Percentiles rank a stretch among this genome's conserved stretches.
phyloP scores from a whole-genome alignment of 352 stramenopile species.

The Globisporangium spinosum region DNA sequence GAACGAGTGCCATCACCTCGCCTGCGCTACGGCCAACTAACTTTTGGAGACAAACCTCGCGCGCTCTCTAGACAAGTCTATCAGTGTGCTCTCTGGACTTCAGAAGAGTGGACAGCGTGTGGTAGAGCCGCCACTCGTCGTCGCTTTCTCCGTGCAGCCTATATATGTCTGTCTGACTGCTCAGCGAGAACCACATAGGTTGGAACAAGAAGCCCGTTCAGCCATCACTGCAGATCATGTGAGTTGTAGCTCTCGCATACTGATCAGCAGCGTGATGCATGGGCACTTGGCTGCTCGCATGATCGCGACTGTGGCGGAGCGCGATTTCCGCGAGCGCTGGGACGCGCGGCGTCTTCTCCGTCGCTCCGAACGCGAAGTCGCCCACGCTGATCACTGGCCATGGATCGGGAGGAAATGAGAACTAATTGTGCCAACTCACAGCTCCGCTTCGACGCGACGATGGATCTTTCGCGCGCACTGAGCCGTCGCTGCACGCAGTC shows the following conservation, averaged over 20 bases:
- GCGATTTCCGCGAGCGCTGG: conserved; percentile 33
- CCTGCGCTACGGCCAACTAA: no score
- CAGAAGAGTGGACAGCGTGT: no score
- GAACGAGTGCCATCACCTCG: no score
- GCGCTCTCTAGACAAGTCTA: no score
- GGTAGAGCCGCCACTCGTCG: no score
- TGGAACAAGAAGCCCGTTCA: no score
- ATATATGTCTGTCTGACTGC: no score
- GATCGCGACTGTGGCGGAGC: conserved; percentile 1
- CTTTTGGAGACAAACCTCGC: no score
- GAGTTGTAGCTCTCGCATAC: conserved; percentile 11
- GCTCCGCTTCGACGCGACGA: conserved; percentile 31
- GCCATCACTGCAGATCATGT: no score
- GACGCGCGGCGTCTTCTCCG: conserved; percentile 63
- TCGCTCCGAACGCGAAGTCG: conserved; percentile 68
- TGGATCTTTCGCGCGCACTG: conserved; percentile 33
- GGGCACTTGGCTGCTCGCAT: conserved; percentile 15
- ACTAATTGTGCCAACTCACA: conserved; percentile 20
- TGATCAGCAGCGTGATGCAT: conserved; percentile 41
- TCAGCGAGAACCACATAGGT: no score
- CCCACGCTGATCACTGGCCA: conserved; percentile 56
- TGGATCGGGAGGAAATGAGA: conserved; percentile 23
- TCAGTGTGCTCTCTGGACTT: no score
- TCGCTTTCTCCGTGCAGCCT: no score
- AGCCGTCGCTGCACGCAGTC: conserved; percentile 27